A percentile compares a stretch with the other conserved stretches of the same genome.
Conservation (phyloP, 805 yeast genomes). For the Yamadazyma paraphyllophila region DNA sequence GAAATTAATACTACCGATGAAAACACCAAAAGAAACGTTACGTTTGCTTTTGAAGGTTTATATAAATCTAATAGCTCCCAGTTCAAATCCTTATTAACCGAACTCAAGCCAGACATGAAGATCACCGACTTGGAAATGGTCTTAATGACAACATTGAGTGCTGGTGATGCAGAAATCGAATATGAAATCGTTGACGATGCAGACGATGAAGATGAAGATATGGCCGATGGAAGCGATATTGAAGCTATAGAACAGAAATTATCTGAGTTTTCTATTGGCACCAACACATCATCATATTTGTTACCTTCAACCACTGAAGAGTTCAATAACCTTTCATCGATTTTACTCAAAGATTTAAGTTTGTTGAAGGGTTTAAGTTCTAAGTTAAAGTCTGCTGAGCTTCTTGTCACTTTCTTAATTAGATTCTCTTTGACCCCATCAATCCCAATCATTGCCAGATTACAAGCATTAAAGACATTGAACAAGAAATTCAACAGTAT, state of each 20-base stretch:
- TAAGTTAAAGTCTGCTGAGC: conserved; percentile 28
- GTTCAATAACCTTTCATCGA: conserved; percentile 24
- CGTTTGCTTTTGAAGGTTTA: conserved; percentile 19
- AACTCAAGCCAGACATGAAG: conserved; percentile 15
- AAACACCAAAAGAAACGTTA: conserved; percentile 16
- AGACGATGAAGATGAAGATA: conserved; percentile 19
- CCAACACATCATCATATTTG: conserved; percentile 19
- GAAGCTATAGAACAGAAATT: conserved; percentile 1
- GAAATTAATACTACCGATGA: conserved; percentile 15
- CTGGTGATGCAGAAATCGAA: conserved; percentile 30
- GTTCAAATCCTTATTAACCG: conserved; percentile 21
- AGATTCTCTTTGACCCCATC: conserved; percentile 56
- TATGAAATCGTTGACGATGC: conserved; percentile 24
- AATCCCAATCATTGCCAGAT: conserved; percentile 57
- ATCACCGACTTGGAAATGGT: conserved; percentile 49
- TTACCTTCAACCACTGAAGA: conserved; percentile 30
- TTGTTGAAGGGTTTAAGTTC: conserved; percentile 4
- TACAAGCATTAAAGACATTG: conserved; percentile 46
- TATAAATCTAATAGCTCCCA: conserved; percentile 18
- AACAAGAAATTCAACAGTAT: conserved; percentile 32
- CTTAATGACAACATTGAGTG: conserved; percentile 59
- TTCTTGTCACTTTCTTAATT: conserved; percentile 55
- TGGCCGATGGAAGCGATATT: conserved; percentile 11
- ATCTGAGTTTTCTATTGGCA: conserved; percentile 15
- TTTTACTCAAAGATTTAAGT: conserved; percentile 6